phyloP scores from a whole-genome alignment of 805 yeast genomes.

The Zygosaccharomyces lentus region DNA sequence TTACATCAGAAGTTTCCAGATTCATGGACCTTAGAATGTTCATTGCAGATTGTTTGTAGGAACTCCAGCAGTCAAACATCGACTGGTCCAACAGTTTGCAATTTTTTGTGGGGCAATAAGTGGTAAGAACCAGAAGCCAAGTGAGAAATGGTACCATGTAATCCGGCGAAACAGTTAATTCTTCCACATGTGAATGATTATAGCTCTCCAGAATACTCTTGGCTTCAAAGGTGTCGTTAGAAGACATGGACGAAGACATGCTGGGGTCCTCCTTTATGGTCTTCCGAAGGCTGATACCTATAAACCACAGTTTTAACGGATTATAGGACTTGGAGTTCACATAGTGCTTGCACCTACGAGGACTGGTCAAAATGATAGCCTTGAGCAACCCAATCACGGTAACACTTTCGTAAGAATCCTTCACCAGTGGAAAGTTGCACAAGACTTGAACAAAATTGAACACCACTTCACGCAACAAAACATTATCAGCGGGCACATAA shows the following conservation, averaged over 20 bases:
- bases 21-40: slow-evolving; percentile 49
- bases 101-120: slow-evolving; percentile 38
- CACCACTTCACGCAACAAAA: slow-evolving; percentile 35
- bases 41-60: slow-evolving; percentile 43
- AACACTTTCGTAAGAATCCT: slow-evolving; percentile 33
- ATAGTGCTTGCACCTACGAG: slow-evolving; percentile 39
- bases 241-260: slow-evolving; percentile 11
- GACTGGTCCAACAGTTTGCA: slow-evolving; percentile 22
- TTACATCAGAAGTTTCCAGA: slow-evolving; percentile 18
- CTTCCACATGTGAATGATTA: slow-evolving; percentile 42
- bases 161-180: slow-evolving; percentile 38
- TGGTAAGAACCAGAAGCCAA: slow-evolving; percentile 44
- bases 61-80: slow-evolving; percentile 37
- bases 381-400: slow-evolving; percentile 41
- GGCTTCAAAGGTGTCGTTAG: slow-evolving; percentile 16
- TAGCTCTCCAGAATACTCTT: slow-evolving; percentile 35
- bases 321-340: slow-evolving; percentile 39
- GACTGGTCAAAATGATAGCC: slow-evolving; percentile 42
- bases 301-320: slow-evolving; percentile 43
- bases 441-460: slow-evolving; percentile 42
- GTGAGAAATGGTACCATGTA: slow-evolving; percentile 45
- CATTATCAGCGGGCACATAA: slow-evolving; percentile 35
- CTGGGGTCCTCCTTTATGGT: slow-evolving; percentile 18
- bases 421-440: slow-evolving; percentile 48
- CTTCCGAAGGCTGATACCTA: slow-evolving; percentile 39